Evolutionary conservation across 305 asterid genomes (phyloP).

Genomic region (Fraxinus greggii): DNA sequence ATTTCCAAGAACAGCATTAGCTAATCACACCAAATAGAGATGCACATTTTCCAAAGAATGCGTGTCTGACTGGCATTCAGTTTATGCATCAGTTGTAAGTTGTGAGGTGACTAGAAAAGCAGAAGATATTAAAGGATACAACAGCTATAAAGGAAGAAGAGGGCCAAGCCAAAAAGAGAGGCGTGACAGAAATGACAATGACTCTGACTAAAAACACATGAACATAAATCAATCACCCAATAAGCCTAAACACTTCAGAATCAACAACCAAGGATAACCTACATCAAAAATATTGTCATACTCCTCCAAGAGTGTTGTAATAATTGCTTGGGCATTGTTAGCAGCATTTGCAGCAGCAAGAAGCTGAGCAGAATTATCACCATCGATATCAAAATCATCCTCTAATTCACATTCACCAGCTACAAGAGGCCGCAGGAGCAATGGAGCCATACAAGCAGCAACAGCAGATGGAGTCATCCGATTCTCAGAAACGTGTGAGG

Average conservation of each 20-base stretch:
- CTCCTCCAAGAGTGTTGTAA: slow-evolving; percentile 90
- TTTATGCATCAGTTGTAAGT: slow-evolving; percentile 15
- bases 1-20: slow-evolving; percentile 14
- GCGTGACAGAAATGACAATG: slow-evolving; percentile 9
- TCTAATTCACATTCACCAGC: slow-evolving; percentile 98
- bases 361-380: slow-evolving; percentile 92
- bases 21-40: slow-evolving; percentile 19
- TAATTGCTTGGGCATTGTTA: slow-evolving; percentile 91
- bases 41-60: not conserved
- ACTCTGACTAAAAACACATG: not conserved
- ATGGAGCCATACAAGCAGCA: slow-evolving; percentile 99
- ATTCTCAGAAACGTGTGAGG: slow-evolving; percentile 74
- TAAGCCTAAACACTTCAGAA: slow-evolving; percentile 16
- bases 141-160: not conserved
- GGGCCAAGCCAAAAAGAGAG: slow-evolving; percentile 9
- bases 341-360: slow-evolving; percentile 99
- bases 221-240: slow-evolving; percentile 7
- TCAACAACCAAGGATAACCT: slow-evolving; percentile 36
- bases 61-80: slow-evolving; percentile 18
- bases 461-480: slow-evolving; percentile 97
- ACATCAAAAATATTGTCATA: slow-evolving; percentile 80
- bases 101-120: slow-evolving; percentile 6
- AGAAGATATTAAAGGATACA: slow-evolving; percentile 10
- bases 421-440: slow-evolving; percentile 94
- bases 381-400: slow-evolving; percentile 75